A percentile compares a stretch with the other conserved stretches of the same genome.
These are phyloP conservation scores for Dictyostelium capitatum DNA, from an alignment of 78 protist genomes.

Conservation along the genomic window DNA sequence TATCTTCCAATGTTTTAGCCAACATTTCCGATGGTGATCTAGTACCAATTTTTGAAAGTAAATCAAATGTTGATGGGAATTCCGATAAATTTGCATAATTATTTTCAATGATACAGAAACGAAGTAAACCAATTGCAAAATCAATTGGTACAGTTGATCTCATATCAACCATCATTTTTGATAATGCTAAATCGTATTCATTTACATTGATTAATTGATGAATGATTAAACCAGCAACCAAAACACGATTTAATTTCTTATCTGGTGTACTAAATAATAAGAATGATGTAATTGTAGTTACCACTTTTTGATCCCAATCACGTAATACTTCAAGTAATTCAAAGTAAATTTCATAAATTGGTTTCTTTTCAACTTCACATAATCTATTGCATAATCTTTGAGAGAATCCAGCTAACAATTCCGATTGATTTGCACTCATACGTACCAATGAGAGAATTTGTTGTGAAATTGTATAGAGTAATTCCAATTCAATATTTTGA, in stretches of 20 bases:
- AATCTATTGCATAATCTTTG: conserved; percentile 39
- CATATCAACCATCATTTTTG: conserved; percentile 37
- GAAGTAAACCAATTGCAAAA: conserved; percentile 51
- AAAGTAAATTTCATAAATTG: conserved; percentile 60
- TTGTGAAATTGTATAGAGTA: conserved; percentile 41
- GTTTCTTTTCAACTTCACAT: conserved; percentile 63
- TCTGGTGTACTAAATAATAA: conserved; percentile 47
- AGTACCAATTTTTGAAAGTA: conserved; percentile 57
- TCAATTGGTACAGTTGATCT: conserved; percentile 32
- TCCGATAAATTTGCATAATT: conserved; percentile 46
- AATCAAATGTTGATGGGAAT: conserved; percentile 41
- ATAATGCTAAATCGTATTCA: conserved; percentile 75
- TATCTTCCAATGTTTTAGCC: conserved; percentile 34
- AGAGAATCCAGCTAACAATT: conserved; percentile 27
- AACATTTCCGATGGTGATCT: conserved; percentile 45
- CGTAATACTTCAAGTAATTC: conserved; percentile 66
- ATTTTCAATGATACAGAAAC: conserved; percentile 55
- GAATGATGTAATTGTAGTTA: conserved; percentile 38
- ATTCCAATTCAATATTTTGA: conserved; percentile 34
- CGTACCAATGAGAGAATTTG: conserved; percentile 32
- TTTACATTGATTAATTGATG: conserved; percentile 83
- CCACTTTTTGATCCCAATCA: conserved; percentile 62
- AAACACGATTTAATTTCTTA: conserved; percentile 45
- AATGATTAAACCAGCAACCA: conserved; percentile 75
- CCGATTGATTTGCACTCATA: conserved; percentile 5